Conservation (phyloP, 306 rosid genomes). For the Psophocarpus tetragonolobus region DNA sequence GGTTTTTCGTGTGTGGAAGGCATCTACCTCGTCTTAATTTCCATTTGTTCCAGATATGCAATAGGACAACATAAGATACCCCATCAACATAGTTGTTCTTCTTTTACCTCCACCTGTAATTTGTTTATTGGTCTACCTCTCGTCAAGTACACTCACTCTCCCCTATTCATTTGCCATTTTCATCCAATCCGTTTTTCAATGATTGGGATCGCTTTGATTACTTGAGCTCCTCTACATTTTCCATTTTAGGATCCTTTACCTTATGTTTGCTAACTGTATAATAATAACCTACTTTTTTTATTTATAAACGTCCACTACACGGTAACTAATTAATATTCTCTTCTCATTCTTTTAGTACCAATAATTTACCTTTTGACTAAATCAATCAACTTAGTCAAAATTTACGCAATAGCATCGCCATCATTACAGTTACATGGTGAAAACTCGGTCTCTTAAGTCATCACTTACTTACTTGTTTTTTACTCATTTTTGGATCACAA, state of each 20-base stretch:
- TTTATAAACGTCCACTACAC: background rate
- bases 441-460: background rate
- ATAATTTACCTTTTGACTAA: background rate
- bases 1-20: constrained; percentile 33
- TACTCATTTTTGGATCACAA: background rate
- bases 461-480: background rate
- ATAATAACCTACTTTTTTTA: too few relatives aligned
- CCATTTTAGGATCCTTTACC: background rate
- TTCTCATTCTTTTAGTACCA: background rate
- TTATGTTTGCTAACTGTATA: background rate
- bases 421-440: background rate
- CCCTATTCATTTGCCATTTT: constrained; percentile 8
- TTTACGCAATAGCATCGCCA: background rate
- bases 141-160: too few relatives aligned
- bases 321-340: background rate
- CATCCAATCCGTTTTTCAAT: constrained; percentile 29
- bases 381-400: background rate
- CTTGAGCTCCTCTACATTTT: constrained; percentile 18
- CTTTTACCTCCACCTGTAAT: background rate
- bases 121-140: background rate
- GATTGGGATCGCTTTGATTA: constrained; percentile 30
- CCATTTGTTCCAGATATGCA: constrained; percentile 32
- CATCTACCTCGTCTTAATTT: background rate
- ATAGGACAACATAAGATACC: constrained; percentile 31
- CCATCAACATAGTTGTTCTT: constrained; percentile 22